These are phyloP conservation scores for Trichoderma cornu-damae DNA, from an alignment of 2,329 filamentous ascomycete genomes.

Conservation along the genomic window DNA sequence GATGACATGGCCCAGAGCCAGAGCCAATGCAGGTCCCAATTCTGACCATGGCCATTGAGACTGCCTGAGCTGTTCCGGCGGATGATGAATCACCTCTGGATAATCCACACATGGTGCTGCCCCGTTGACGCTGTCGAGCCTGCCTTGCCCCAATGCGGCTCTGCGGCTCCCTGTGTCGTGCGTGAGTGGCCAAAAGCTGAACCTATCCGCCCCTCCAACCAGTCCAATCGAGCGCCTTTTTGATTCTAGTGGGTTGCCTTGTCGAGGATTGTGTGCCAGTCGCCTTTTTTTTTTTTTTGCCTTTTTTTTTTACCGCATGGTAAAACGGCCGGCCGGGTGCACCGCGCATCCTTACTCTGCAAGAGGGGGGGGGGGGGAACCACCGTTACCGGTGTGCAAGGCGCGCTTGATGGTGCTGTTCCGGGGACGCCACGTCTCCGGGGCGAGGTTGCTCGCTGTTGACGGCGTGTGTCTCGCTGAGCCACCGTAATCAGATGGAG, in stretches of 20 bases:
- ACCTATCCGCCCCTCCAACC: background rate
- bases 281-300: background rate
- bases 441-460: background rate
- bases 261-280: background rate
- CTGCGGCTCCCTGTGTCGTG: background rate
- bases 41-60: background rate
- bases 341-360: background rate
- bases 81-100: background rate
- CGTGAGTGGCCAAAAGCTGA: background rate
- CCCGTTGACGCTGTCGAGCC: background rate
- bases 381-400: background rate
- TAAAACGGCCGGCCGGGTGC: background rate
- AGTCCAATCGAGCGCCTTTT: background rate
- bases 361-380: background rate
- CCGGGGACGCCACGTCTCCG: background rate
- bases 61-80: background rate
- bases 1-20: background rate
- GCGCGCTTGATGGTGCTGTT: background rate
- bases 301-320: background rate
- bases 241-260: constrained; percentile 3
- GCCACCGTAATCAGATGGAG: background rate
- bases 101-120: background rate
- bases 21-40: background rate
- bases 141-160: constrained; percentile 1
- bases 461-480: background rate